Percentiles rank a stretch among this genome's conserved stretches.
Conservation (phyloP, 2,329 filamentous ascomycete genomes). For the Thermomyces lanuginosus region DNA sequence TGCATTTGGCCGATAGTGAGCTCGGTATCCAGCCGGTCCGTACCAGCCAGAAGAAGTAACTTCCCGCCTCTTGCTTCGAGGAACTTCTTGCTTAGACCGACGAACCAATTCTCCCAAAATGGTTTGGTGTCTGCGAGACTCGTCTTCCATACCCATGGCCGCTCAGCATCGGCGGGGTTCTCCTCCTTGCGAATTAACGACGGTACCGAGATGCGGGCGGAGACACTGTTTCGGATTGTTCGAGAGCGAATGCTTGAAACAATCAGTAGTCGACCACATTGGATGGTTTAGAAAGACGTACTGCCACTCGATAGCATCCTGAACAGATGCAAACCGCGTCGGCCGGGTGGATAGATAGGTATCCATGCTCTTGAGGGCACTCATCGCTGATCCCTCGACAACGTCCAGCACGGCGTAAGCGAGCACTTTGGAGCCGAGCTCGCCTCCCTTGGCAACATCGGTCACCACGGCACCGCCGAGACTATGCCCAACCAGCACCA, state of each 20-base stretch:
- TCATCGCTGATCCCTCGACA: slow-evolving; percentile 89
- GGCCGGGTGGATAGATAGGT: slow-evolving; percentile 75
- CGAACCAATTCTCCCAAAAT: slow-evolving; percentile 92
- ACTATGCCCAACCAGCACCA: slow-evolving; percentile 79
- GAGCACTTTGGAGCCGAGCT: slow-evolving; percentile 51
- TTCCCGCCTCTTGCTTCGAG: slow-evolving; percentile 68
- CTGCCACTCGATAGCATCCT: slow-evolving; percentile 86
- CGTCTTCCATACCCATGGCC: slow-evolving; percentile 70
- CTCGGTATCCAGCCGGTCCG: slow-evolving; percentile 78
- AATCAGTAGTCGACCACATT: slow-evolving; percentile 1
- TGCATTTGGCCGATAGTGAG: slow-evolving; percentile 96
- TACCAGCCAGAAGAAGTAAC: slow-evolving; percentile 68
- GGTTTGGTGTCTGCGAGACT: slow-evolving; percentile 67
- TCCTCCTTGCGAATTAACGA: slow-evolving; percentile 46
- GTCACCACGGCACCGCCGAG: slow-evolving; percentile 85
- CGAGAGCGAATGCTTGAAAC: slow-evolving; percentile 51
- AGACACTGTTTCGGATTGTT: slow-evolving; percentile 66
- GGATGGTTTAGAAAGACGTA: slow-evolving; percentile 14
- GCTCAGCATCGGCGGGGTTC: slow-evolving; percentile 18
- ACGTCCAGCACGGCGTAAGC: slow-evolving; percentile 88
- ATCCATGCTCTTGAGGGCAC: slow-evolving; percentile 87
- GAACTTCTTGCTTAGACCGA: slow-evolving; percentile 76
- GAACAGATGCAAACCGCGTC: slow-evolving; percentile 55
- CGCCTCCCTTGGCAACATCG: slow-evolving; percentile 53
- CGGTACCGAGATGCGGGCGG: slow-evolving; percentile 78